Evolutionary conservation across 805 yeast species (phyloP).

Genomic region (Starmerella stigmatis): DNA sequence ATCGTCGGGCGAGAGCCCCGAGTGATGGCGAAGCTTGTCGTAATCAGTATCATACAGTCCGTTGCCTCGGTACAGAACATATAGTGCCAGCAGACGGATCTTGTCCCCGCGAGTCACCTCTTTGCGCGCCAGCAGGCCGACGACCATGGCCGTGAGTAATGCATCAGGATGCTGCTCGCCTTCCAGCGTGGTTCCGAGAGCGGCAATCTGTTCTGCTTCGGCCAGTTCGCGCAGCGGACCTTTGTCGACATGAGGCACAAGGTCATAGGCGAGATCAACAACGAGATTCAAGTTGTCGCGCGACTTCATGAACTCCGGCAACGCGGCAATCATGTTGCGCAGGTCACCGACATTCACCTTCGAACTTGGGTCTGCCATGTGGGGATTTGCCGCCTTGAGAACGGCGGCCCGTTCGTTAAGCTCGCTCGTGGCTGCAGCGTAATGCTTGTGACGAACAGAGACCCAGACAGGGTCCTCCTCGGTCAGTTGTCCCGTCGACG

Average conservation of each 20-base stretch:
- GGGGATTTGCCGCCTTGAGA: slow-evolving; percentile 60
- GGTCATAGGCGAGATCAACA: slow-evolving; percentile 42
- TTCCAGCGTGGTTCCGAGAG: slow-evolving; percentile 59
- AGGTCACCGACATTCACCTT: slow-evolving; percentile 61
- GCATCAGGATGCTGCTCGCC: slow-evolving; percentile 32
- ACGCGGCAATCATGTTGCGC: slow-evolving; percentile 50
- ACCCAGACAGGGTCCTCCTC: slow-evolving; percentile 65
- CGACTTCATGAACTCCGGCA: slow-evolving; percentile 32
- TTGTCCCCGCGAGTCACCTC: slow-evolving; percentile 39
- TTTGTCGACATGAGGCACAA: slow-evolving; percentile 49
- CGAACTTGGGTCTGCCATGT: slow-evolving; percentile 56
- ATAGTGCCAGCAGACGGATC: slow-evolving; percentile 60
- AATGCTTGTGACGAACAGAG: slow-evolving; percentile 59
- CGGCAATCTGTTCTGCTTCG: slow-evolving; percentile 75
- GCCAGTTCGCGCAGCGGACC: slow-evolving; percentile 60
- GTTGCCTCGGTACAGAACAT: slow-evolving; percentile 62
- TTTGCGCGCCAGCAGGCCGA: slow-evolving; percentile 45
- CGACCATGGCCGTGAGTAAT: slow-evolving; percentile 38
- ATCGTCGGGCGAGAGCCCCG: slow-evolving; percentile 34
- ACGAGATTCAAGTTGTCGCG: slow-evolving; percentile 31
- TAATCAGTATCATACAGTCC: slow-evolving; percentile 59
- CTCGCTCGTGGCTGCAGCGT: slow-evolving; percentile 59
- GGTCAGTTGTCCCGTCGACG: slow-evolving; percentile 38
- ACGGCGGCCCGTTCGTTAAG: slow-evolving; percentile 50
- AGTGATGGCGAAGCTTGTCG: slow-evolving; percentile 52